phyloP scores from a whole-genome alignment of 495 filamentous ascomycete genomes.

The Achaetomiella virescens region DNA sequence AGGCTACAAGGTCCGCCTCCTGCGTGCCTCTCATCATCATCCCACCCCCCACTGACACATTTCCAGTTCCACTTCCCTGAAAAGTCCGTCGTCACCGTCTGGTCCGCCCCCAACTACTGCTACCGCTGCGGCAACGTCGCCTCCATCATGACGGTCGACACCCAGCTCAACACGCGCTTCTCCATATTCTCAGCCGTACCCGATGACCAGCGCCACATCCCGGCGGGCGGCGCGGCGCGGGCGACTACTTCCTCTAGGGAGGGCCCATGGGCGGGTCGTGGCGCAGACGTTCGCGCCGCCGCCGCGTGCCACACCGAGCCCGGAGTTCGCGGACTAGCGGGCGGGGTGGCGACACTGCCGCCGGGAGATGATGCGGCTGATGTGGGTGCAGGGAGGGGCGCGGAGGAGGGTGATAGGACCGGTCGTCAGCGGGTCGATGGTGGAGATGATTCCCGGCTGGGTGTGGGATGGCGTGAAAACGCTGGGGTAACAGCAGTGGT shows the following conservation, averaged over 20 bases:
- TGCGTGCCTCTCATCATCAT: background rate
- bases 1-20: constrained; percentile 70
- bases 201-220: constrained; percentile 83
- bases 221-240: constrained; percentile 70
- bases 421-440: too few species aligned
- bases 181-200: constrained; percentile 93
- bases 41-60: constrained; percentile 5
- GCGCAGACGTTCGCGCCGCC: background rate
- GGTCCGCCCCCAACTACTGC: constrained; percentile 98
- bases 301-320: background rate
- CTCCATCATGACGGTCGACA: constrained; percentile 88
- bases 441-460: too few species aligned
- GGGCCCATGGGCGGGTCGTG: too few species aligned
- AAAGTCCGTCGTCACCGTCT: constrained; percentile 97
- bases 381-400: too few species aligned
- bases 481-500: too few species aligned
- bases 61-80: constrained; percentile 82
- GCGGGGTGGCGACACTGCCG: too few species aligned
- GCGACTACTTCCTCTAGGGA: constrained; percentile 86
- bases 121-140: constrained; percentile 97
- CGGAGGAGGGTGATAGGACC: too few species aligned
- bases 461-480: too few species aligned
- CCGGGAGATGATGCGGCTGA: too few species aligned
- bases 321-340: too few species aligned
- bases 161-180: constrained; percentile 79